Conservation (phyloP, 208 protist genomes). For the Trypanosoma melophagium region DNA sequence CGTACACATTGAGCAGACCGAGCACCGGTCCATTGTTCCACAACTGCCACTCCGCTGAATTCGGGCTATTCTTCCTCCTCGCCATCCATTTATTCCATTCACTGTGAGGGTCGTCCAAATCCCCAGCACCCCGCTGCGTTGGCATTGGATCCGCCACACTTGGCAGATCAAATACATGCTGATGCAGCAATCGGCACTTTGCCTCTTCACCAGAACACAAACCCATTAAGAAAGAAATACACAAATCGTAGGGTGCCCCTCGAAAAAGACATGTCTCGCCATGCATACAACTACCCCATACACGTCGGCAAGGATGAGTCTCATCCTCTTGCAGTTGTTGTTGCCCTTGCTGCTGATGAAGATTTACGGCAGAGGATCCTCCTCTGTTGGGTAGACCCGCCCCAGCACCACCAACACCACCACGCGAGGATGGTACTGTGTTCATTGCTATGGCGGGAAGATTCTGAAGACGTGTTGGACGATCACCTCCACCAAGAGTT, state of each 20-base stretch:
- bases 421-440: slow-evolving; percentile 28
- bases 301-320: slow-evolving; percentile 61
- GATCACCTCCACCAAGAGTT: slow-evolving; percentile 40
- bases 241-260: slow-evolving; percentile 67
- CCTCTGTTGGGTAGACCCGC: too few relatives aligned
- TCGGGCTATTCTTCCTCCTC: slow-evolving; percentile 59
- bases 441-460: slow-evolving; percentile 74
- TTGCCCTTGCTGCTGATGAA: slow-evolving; percentile 5
- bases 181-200: slow-evolving; percentile 13
- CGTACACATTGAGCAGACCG: slow-evolving; percentile 55
- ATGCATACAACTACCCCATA: slow-evolving; percentile 76
- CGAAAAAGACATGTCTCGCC: slow-evolving; percentile 74
- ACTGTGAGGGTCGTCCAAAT: slow-evolving; percentile 20
- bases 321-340: slow-evolving; percentile 10
- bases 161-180: slow-evolving; percentile 47
- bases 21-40: slow-evolving; percentile 73
- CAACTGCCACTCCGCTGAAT: slow-evolving; percentile 83
- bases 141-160: slow-evolving; percentile 30
- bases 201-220: slow-evolving; percentile 41
- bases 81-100: slow-evolving; percentile 67
- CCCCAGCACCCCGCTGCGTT: slow-evolving; percentile 18
- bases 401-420: too few relatives aligned
- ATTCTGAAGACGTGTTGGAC: slow-evolving; percentile 43
- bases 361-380: too few relatives aligned
- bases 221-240: slow-evolving; percentile 77